Evolutionary conservation across 2,329 filamentous ascomycete genomes (phyloP).

Genomic region (Ascocoryne sarcoides): DNA sequence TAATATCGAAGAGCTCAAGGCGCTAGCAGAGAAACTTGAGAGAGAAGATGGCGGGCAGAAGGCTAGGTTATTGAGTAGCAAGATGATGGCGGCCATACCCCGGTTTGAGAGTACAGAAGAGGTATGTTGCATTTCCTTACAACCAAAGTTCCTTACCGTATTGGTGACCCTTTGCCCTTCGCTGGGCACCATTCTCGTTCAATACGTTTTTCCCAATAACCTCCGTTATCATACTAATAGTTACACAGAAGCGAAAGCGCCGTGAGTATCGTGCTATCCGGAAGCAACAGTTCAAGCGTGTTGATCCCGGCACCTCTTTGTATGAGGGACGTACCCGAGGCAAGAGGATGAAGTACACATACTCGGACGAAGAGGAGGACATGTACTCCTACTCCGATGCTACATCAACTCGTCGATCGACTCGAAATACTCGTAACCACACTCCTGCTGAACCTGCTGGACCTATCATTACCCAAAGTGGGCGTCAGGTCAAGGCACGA

Average conservation of each 20-base stretch:
- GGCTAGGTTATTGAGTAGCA: constrained; percentile 67
- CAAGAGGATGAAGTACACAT: constrained; percentile 95
- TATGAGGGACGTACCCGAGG: constrained; percentile 95
- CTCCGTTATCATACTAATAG: too few species aligned
- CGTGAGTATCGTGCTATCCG: constrained; percentile 83
- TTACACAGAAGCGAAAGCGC: constrained; percentile 86
- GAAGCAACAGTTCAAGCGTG: constrained; percentile 66
- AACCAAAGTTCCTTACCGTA: not conserved
- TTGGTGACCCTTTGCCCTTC: too few species aligned
- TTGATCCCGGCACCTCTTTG: constrained; percentile 81
- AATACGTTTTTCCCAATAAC: too few species aligned
- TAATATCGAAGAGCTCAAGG: constrained; percentile 75
- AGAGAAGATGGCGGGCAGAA: constrained; percentile 71
- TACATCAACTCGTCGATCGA: constrained; percentile 53
- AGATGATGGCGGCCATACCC: constrained; percentile 71
- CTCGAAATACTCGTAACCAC: constrained; percentile 64
- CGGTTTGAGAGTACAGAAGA: constrained; percentile 91
- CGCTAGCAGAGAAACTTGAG: constrained; percentile 66
- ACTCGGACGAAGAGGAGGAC: constrained; percentile 75
- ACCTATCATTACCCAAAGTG: constrained; percentile 69
- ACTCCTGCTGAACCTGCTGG: constrained; percentile 61
- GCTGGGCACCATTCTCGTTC: too few species aligned
- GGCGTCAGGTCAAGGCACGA: constrained; percentile 66
- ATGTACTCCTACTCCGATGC: constrained; percentile 54
- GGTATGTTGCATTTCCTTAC: constrained; percentile 40